phyloP scores from a whole-genome alignment of 176 grass and related monocot genomes.

The Oryza officinalis region DNA sequence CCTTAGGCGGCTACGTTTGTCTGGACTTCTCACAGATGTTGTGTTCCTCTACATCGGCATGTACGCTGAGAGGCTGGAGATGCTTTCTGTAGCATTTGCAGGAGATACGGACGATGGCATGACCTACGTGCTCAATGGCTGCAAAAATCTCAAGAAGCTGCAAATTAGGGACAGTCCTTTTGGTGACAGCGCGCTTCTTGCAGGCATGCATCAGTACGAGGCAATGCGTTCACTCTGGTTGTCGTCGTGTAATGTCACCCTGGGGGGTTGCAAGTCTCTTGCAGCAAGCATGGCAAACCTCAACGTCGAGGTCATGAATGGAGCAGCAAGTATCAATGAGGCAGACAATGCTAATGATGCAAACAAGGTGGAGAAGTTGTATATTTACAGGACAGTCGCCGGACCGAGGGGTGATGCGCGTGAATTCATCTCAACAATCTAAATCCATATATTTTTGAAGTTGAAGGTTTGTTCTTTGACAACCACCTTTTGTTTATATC shows the following conservation, averaged over 20 bases:
- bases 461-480: background rate
- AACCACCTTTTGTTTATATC: background rate
- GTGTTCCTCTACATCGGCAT: conserved; percentile 78
- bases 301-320: conserved; percentile 64
- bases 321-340: conserved; percentile 7
- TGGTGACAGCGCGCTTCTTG: conserved; percentile 55
- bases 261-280: conserved; percentile 66
- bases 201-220: conserved; percentile 45
- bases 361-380: conserved; percentile 59
- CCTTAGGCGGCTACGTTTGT: conserved; percentile 59
- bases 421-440: conserved; percentile 53
- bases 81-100: conserved; percentile 57
- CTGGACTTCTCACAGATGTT: conserved; percentile 54
- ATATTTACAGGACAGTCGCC: conserved; percentile 66
- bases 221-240: conserved; percentile 79
- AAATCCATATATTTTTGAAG: background rate
- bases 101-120: conserved; percentile 61
- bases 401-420: conserved; percentile 62
- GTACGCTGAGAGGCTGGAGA: conserved; percentile 66
- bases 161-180: conserved; percentile 71
- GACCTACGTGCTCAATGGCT: conserved; percentile 67
- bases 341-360: background rate
- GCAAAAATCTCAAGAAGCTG: conserved; percentile 73
- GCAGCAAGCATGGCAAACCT: conserved; percentile 55
- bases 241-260: conserved; percentile 63